Evolutionary conservation across 306 rosid species (phyloP).

Genomic region (Inga laurina): DNA sequence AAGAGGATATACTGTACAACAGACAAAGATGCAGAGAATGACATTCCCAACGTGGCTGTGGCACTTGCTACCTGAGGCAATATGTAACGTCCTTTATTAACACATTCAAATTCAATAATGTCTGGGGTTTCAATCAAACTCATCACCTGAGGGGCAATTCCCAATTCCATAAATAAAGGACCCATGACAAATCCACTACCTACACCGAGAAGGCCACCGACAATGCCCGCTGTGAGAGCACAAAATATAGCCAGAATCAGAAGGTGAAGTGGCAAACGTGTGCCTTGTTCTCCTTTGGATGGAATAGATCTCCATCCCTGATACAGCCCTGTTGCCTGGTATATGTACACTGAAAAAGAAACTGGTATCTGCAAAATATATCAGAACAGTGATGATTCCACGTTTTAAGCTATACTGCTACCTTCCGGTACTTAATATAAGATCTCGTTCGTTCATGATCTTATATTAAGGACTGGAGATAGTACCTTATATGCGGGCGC

Average conservation of each 20-base stretch:
- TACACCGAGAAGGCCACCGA: slow-evolving; percentile 85
- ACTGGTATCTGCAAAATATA: slow-evolving; percentile 60
- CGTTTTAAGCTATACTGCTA: neutral
- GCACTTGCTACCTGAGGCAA: slow-evolving; percentile 79
- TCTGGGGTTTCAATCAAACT: neutral
- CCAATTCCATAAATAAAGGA: slow-evolving; percentile 76
- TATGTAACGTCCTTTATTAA: neutral
- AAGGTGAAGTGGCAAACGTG: slow-evolving; percentile 52
- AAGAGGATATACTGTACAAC: slow-evolving; percentile 79
- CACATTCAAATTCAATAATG: neutral
- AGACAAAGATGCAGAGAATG: slow-evolving; percentile 81
- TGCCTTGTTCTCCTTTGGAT: slow-evolving; percentile 49
- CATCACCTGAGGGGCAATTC: slow-evolving; percentile 72
- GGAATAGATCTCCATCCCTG: slow-evolving; percentile 50
- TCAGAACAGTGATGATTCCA: neutral
- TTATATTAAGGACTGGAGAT: too few species aligned
- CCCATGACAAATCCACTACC: slow-evolving; percentile 94
- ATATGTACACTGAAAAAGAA: slow-evolving; percentile 56
- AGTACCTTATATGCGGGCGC: neutral
- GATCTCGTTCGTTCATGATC: too few species aligned
- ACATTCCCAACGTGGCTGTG: slow-evolving; percentile 84
- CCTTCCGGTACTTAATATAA: neutral
- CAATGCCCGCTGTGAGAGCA: slow-evolving; percentile 63
- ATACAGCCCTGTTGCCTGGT: slow-evolving; percentile 65
- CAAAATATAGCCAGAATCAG: slow-evolving; percentile 47